A percentile compares a stretch with the other conserved stretches of the same genome.
Evolutionary conservation across 2,329 filamentous ascomycete genomes (phyloP).

Genomic region (Stemphylium vesicarium): DNA sequence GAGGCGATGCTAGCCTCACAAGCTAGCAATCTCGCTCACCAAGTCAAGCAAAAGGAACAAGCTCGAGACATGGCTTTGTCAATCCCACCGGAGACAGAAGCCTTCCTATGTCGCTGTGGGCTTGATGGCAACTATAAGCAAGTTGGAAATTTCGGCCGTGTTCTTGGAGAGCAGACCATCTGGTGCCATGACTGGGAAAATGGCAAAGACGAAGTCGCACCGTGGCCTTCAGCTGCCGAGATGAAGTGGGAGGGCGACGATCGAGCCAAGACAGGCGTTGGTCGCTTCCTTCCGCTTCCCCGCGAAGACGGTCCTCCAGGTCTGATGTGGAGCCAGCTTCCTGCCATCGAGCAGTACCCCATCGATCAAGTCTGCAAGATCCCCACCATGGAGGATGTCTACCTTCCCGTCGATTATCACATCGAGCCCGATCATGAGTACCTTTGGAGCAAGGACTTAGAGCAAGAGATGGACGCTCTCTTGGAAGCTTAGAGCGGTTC

Average conservation of each 20-base stretch:
- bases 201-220: constrained; percentile 46
- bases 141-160: constrained; percentile 33
- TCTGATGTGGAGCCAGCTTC: constrained; percentile 52
- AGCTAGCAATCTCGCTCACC: constrained; percentile 20
- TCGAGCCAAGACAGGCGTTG: constrained; percentile 52
- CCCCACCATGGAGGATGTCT: constrained; percentile 47
- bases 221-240: constrained; percentile 52
- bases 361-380: constrained; percentile 49
- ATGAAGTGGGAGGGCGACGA: constrained; percentile 57
- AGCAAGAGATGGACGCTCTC: constrained; percentile 36
- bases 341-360: constrained; percentile 45
- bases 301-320: constrained; percentile 50
- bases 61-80: constrained; percentile 2
- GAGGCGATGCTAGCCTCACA: constrained; percentile 31
- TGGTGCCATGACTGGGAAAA: constrained; percentile 47
- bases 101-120: constrained; percentile 22
- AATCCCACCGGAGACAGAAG: constrained; percentile 17
- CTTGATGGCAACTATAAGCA: constrained; percentile 32
- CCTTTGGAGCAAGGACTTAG: constrained; percentile 35
- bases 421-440: constrained; percentile 38
- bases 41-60: constrained; percentile 22
- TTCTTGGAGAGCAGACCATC: constrained; percentile 50
- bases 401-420: constrained; percentile 46
- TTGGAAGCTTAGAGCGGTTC: constrained; percentile 19
- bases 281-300: constrained; percentile 53